Conservation (phyloP, 768 basidiomycete genomes). For the Rhizopogon vulgaris region DNA sequence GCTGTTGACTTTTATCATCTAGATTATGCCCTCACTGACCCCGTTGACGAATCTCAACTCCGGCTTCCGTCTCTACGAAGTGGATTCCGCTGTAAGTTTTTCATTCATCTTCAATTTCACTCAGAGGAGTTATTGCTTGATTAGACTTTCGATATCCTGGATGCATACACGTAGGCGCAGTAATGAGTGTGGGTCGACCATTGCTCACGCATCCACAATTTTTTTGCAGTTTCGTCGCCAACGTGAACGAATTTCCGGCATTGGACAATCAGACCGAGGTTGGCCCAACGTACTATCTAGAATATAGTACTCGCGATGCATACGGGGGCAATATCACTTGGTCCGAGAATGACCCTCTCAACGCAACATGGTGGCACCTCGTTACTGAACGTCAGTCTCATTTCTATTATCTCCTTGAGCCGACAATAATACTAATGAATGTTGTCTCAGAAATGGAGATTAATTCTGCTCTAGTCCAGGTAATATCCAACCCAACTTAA, state of each 20-base stretch:
- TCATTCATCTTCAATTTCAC: not conserved
- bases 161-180: constrained; percentile 60
- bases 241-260: constrained; percentile 48
- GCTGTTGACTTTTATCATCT: not conserved
- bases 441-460: constrained; percentile 15
- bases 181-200: not conserved
- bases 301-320: constrained; percentile 64
- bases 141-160: constrained; percentile 68
- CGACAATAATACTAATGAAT: not conserved
- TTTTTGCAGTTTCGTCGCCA: constrained; percentile 51
- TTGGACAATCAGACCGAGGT: constrained; percentile 49
- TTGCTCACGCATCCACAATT: not conserved
- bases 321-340: constrained; percentile 53
- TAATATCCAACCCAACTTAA: not conserved
- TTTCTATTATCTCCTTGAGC: not conserved
- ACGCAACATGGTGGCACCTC: constrained; percentile 76
- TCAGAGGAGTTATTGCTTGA: not conserved
- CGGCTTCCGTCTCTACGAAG: constrained; percentile 50
- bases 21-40: constrained; percentile 51
- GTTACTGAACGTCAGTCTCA: constrained; percentile 56
- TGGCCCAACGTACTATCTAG: constrained; percentile 54
- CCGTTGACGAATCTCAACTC: constrained; percentile 66
- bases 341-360: constrained; percentile 58
- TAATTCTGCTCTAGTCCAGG: constrained; percentile 16
- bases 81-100: constrained; percentile 28